These are phyloP conservation scores for Xylaria sp. DNA, from an alignment of 495 filamentous ascomycete genomes.

Conservation along the genomic window DNA sequence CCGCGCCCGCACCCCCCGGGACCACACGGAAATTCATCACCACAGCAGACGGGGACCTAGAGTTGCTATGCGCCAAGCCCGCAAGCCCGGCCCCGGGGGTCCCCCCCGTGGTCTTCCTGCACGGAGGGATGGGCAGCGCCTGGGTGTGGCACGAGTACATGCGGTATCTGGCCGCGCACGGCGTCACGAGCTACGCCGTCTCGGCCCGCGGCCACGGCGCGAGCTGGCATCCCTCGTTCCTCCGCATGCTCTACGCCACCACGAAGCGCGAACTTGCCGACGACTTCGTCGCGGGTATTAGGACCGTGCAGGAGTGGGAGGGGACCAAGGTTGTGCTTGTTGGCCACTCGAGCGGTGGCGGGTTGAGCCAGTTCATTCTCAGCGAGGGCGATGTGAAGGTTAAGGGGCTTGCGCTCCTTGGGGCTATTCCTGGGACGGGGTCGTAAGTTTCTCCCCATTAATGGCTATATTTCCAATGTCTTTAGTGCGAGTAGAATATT, in stretches of 20 bases:
- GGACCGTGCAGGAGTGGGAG: slow-evolving; percentile 40
- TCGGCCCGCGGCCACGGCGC: slow-evolving; percentile 57
- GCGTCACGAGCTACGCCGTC: slow-evolving; percentile 56
- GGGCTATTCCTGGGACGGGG: slow-evolving; percentile 51
- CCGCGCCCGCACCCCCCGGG: slow-evolving; percentile 38
- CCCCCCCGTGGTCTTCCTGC: slow-evolving; percentile 50
- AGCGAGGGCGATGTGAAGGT: slow-evolving; percentile 45
- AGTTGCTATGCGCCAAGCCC: slow-evolving; percentile 46
- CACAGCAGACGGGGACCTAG: slow-evolving; percentile 48
- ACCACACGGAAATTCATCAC: slow-evolving; percentile 43
- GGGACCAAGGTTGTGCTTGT: slow-evolving; percentile 49
- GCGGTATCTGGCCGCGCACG: slow-evolving; percentile 45
- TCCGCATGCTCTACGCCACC: slow-evolving; percentile 46
- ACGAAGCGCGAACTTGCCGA: slow-evolving; percentile 48
- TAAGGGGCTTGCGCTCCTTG: slow-evolving; percentile 48
- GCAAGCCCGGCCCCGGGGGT: slow-evolving; percentile 13
- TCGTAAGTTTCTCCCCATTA: slow-evolving; percentile 46
- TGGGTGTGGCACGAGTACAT: slow-evolving; percentile 56
- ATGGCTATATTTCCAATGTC: background rate
- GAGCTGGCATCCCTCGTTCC: slow-evolving; percentile 53
- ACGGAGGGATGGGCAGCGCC: slow-evolving; percentile 58
- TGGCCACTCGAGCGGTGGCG: slow-evolving; percentile 56
- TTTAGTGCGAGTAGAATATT: too few species aligned
- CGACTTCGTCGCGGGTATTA: slow-evolving; percentile 49
- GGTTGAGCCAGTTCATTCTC: slow-evolving; percentile 53